These are phyloP conservation scores for Penstemon eatonii DNA, from an alignment of 257 asterid species.

Conservation along the genomic window DNA sequence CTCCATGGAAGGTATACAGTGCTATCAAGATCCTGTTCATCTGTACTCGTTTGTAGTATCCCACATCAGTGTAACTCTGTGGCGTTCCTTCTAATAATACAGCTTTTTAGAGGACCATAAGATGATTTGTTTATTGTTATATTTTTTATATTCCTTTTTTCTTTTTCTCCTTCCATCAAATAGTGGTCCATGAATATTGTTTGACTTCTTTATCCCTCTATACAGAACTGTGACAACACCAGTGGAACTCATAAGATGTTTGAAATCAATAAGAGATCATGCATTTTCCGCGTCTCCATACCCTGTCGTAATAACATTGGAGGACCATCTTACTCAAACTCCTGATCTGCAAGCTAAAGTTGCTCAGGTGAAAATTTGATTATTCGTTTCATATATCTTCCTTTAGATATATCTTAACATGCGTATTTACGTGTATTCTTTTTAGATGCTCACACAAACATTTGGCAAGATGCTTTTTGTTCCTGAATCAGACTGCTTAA, in stretches of 20 bases:
- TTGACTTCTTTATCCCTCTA: slow-evolving; percentile 14
- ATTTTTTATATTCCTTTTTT: not conserved
- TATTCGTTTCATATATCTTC: slow-evolving; percentile 3
- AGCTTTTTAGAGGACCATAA: not conserved
- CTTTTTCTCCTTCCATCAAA: slow-evolving; percentile 3
- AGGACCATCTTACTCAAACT: slow-evolving; percentile 66
- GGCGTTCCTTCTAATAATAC: too few species aligned
- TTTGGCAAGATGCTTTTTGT: slow-evolving; percentile 73
- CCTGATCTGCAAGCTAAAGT: slow-evolving; percentile 81
- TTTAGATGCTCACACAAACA: slow-evolving; percentile 62
- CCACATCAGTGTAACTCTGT: not conserved
- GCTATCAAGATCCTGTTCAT: slow-evolving; percentile 13
- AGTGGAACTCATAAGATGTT: slow-evolving; percentile 65
- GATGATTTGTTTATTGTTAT: not conserved
- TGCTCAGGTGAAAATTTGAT: slow-evolving; percentile 56
- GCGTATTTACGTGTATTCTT: slow-evolving; percentile 5
- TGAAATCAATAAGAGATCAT: slow-evolving; percentile 66
- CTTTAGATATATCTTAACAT: not conserved
- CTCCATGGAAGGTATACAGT: slow-evolving; percentile 75
- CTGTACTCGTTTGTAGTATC: not conserved
- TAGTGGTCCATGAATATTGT: not conserved
- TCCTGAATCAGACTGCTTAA: slow-evolving; percentile 61
- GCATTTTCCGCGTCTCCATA: slow-evolving; percentile 74
- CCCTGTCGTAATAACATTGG: slow-evolving; percentile 77
- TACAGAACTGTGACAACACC: slow-evolving; percentile 80